These are phyloP conservation scores for Verticillium nubilum DNA, from an alignment of 2,329 filamentous ascomycete genomes.

Conservation along the genomic window DNA sequence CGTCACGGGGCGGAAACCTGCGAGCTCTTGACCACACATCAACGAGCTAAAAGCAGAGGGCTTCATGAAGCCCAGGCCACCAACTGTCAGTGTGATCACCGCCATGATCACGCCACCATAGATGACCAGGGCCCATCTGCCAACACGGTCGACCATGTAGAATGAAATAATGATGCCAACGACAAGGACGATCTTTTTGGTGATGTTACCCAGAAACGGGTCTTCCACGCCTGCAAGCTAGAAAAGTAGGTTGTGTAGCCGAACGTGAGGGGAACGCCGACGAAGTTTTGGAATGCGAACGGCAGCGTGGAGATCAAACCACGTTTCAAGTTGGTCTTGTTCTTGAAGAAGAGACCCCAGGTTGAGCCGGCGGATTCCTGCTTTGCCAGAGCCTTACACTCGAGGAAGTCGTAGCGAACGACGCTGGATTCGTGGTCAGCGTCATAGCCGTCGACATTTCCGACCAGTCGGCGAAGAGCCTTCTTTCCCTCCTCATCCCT, in stretches of 20 bases:
- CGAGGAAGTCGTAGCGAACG: neutral
- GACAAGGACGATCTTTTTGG: conserved; percentile 7
- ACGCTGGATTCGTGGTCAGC: neutral
- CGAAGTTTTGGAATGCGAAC: conserved; percentile 13
- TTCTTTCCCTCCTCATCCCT: neutral
- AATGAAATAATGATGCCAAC: conserved; percentile 12
- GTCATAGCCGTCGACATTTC: neutral
- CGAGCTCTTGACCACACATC: too few species aligned
- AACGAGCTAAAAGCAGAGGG: neutral
- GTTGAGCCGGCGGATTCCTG: neutral
- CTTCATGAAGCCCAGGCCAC: conserved; percentile 1
- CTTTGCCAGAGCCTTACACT: neutral
- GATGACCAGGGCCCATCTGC: conserved; percentile 4
- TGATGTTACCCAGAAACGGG: conserved; percentile 16
- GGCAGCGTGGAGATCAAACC: neutral
- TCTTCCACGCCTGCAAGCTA: conserved; percentile 14
- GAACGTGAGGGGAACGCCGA: conserved; percentile 17
- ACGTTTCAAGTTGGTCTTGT: neutral
- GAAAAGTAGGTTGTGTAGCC: conserved; percentile 19
- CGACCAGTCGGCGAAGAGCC: neutral
- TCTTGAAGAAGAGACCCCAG: neutral
- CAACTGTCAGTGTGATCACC: neutral
- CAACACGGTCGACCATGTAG: conserved; percentile 14
- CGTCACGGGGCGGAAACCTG: too few species aligned
- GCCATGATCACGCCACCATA: neutral